A percentile compares a stretch with the other conserved stretches of the same genome.
Conservation (phyloP, 2,329 filamentous ascomycete genomes). For the Chaetothyriales sp. region DNA sequence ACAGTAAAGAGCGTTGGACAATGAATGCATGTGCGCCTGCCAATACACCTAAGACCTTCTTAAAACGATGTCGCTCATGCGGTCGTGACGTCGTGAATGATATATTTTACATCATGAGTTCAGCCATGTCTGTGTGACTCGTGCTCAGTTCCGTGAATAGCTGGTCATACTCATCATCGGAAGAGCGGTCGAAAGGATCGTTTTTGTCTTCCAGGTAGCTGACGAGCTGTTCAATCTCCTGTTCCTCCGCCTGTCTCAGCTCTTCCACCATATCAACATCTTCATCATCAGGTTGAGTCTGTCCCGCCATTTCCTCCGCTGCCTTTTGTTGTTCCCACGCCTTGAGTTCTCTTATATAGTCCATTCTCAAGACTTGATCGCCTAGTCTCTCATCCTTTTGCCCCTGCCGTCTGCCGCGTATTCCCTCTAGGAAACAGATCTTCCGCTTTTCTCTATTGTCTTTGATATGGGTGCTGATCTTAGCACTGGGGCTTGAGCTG, state of each 20-base stretch:
- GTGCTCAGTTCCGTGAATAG: constrained; percentile 48
- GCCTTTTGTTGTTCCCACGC: constrained; percentile 20
- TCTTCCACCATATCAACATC: constrained; percentile 17
- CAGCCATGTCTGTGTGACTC: background rate
- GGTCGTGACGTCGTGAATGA: background rate
- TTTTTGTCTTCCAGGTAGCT: constrained; percentile 2
- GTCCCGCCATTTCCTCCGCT: constrained; percentile 17
- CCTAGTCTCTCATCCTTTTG: constrained; percentile 24
- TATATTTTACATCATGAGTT: background rate
- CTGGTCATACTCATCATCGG: constrained; percentile 48
- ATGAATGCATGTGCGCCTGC: background rate
- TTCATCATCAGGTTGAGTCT: constrained; percentile 2
- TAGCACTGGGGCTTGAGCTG: constrained; percentile 5
- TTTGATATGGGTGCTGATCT: constrained; percentile 6
- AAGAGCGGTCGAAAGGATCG: constrained; percentile 21
- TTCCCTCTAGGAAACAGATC: constrained; percentile 29
- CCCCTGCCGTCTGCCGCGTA: constrained; percentile 21
- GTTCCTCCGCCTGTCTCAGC: constrained; percentile 6
- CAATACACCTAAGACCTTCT: background rate
- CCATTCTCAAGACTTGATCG: constrained; percentile 32
- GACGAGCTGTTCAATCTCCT: constrained; percentile 10
- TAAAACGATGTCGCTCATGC: background rate
- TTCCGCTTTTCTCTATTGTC: constrained; percentile 22
- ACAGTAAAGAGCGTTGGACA: constrained; percentile 32
- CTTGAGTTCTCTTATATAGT: constrained; percentile 27